Evolutionary conservation across 2,329 filamentous ascomycete species (phyloP), one percentile per base, ranked within the genome.

Genomic region (Phoma sp.): DNA sequence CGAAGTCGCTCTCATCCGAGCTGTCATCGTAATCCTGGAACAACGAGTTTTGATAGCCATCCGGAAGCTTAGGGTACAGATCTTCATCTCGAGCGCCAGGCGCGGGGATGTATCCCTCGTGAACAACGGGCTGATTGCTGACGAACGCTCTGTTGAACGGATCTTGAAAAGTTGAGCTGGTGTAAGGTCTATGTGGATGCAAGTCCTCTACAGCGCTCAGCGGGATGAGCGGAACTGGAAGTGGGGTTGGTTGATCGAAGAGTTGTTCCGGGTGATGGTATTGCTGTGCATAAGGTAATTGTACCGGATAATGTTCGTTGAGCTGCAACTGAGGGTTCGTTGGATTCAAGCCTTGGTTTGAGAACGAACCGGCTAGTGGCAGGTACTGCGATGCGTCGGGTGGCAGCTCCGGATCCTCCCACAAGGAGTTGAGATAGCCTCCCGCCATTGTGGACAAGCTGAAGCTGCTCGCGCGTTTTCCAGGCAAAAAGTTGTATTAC

Each of bases 81-180:
- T 68, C 66, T 45, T 75, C 73, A 10, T 75, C 65, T 38, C 72
- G 68, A 24, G 64, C 60, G 24, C 63, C 69, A 14, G 70, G 69
- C 10, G 69, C 70, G 33, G 74, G 73, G 43, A 77, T 74, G 44
- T 73, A 76, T 5, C 74, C 75, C 57, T 77, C 74, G 47, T 75
- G 72, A 24, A 77, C 67, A 8, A 73, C 61, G 9, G 71, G 72
- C 23, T 62, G 68, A 38, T 52, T 65, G 9, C 60, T 63, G 40
- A 60, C 51, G 44, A 68, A 71, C 2, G 58, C 60, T 45, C 61
- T 55, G 32, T 59, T 66, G 38, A 70, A 64, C 18, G 62, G 48
- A 29, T 70, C 67, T 14, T 65, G 53, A 22, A 58, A 67, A 25
- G 48, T 40, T 25, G 55, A 35, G 29, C 33, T 52, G 35, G 55